Conservation (phyloP, 1,284 basidiomycete genomes). For the Schizopora paradoxa region DNA sequence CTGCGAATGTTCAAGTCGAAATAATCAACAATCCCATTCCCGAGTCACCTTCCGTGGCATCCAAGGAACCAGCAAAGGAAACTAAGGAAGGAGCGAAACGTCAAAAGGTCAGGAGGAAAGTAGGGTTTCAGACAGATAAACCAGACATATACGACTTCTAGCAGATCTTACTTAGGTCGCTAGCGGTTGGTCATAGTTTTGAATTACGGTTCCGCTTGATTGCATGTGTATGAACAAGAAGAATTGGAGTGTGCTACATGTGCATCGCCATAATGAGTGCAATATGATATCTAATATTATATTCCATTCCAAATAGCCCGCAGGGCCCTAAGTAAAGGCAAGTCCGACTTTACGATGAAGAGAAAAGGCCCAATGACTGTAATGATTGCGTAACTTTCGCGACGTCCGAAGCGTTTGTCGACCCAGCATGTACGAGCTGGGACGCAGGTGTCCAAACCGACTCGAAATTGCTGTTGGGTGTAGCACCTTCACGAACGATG, state of each 20-base stretch:
- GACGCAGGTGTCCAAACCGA: slow-evolving; percentile 46
- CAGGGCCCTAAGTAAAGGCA: background rate
- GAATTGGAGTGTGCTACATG: no score
- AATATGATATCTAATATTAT: background rate
- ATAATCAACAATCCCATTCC: no score
- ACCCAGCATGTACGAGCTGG: slow-evolving; percentile 33
- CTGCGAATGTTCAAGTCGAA: slow-evolving; percentile 7
- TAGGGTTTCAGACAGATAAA: slow-evolving; percentile 63
- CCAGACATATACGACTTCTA: slow-evolving; percentile 61
- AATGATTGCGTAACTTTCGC: slow-evolving; percentile 11
- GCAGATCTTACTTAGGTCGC: no score
- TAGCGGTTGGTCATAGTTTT: no score
- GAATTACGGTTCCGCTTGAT: no score
- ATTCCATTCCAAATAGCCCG: background rate
- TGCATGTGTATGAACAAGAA: no score
- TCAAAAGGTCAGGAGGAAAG: slow-evolving; percentile 53
- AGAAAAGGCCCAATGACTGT: slow-evolving; percentile 12
- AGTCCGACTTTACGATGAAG: slow-evolving; percentile 1
- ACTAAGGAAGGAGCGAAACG: slow-evolving; percentile 12
- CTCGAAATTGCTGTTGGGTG: slow-evolving; percentile 41
- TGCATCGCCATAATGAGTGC: no score
- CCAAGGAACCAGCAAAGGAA: no score
- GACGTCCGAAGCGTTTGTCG: slow-evolving; percentile 19
- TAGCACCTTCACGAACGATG: slow-evolving; percentile 44
- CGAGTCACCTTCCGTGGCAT: no score